Conservation (phyloP, 768 basidiomycete species). For the Pleurotus citrinopileatus region DNA sequence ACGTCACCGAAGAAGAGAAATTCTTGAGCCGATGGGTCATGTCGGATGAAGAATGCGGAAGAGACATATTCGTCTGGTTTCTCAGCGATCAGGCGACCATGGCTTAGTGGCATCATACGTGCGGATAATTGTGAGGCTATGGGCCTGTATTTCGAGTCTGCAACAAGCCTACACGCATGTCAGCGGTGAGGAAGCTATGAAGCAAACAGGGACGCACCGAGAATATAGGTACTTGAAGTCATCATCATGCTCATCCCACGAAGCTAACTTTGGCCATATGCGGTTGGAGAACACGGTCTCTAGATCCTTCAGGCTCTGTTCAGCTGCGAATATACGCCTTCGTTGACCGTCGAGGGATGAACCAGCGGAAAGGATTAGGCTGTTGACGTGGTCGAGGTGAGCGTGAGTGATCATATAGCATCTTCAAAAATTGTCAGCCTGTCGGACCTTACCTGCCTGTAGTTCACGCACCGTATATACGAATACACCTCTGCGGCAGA, state of each 20-base stretch:
- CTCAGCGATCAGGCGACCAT: slow-evolving; percentile 51
- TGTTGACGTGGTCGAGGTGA: slow-evolving; percentile 87
- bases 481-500: slow-evolving; percentile 54
- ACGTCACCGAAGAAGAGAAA: slow-evolving; percentile 96
- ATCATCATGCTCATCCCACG: slow-evolving; percentile 64
- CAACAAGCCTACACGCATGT: slow-evolving; percentile 37
- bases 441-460: background rate
- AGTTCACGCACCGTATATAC: slow-evolving; percentile 39
- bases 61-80: slow-evolving; percentile 61
- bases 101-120: slow-evolving; percentile 65
- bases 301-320: slow-evolving; percentile 63
- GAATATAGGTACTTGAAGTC: slow-evolving; percentile 60
- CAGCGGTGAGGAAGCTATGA: slow-evolving; percentile 11
- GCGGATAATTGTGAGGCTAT: slow-evolving; percentile 60
- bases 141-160: slow-evolving; percentile 49
- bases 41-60: slow-evolving; percentile 82
- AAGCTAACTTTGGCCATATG: slow-evolving; percentile 84
- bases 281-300: slow-evolving; percentile 74
- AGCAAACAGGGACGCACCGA: slow-evolving; percentile 41
- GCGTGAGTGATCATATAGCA: slow-evolving; percentile 87
- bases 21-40: slow-evolving; percentile 58
- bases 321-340: slow-evolving; percentile 61
- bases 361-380: slow-evolving; percentile 82
- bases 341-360: slow-evolving; percentile 53
- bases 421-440: slow-evolving; percentile 33